A percentile compares a stretch with the other conserved stretches of the same genome.
These are phyloP conservation scores for Ilyonectria robusta DNA, from an alignment of 2,329 filamentous ascomycete species.

Conservation along the genomic window DNA sequence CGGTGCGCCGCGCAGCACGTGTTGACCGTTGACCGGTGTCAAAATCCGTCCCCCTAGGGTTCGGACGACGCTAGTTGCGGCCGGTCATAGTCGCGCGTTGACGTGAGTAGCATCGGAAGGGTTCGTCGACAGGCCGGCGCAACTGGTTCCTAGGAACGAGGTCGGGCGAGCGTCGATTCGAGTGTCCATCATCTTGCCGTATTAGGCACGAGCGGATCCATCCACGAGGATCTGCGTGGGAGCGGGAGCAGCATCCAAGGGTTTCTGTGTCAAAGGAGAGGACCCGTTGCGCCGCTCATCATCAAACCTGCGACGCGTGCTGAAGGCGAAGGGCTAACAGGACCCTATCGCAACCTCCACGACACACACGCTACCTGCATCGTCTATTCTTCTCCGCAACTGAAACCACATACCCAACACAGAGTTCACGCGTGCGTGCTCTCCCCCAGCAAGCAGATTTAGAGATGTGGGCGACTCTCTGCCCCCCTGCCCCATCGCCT, in stretches of 20 bases:
- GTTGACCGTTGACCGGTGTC: neutral
- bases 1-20: slow-evolving; percentile 15
- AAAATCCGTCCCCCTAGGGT: slow-evolving; percentile 6
- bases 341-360: neutral
- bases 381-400: neutral
- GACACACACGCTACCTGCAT: neutral
- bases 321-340: neutral
- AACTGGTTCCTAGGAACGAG: neutral
- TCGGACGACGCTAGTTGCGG: slow-evolving; percentile 7
- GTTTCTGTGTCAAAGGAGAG: neutral
- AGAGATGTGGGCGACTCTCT: neutral
- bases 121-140: neutral
- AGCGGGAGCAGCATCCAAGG: neutral
- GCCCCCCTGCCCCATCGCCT: neutral
- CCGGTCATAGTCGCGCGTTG: neutral
- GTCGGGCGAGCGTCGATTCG: neutral
- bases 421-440: neutral
- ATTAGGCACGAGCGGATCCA: neutral
- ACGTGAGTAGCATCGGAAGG: neutral
- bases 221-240: neutral
- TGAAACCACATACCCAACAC: slow-evolving; percentile 3
- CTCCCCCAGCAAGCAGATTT: neutral
- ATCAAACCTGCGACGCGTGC: neutral
- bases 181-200: neutral
- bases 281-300: neutral